Evolutionary conservation across 1,284 basidiomycete species (phyloP), one percentile per base, ranked within the genome.

Genomic region (Leccinum griseonigrum): DNA sequence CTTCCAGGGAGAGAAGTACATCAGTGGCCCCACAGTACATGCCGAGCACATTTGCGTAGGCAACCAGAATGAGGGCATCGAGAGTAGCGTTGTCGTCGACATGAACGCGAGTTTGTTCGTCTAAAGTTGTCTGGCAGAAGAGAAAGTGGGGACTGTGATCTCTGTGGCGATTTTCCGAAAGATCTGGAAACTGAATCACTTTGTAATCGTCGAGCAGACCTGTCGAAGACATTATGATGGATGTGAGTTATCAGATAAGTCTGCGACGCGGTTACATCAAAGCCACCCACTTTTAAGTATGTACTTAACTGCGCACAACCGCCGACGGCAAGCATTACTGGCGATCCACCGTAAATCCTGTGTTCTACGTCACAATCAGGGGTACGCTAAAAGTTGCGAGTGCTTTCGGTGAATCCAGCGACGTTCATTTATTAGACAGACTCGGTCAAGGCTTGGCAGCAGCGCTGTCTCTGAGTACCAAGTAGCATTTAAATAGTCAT

Each of bases 1-100:
- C 5, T 31, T 58, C 62, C 48, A 78, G 56, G n/a, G 74, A 77
- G 34, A 82, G 58, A 3, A 82, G 69, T 5, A 82, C 64, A 64
- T 82, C 79, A 2, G 71, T 68, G 31, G 66, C 68, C 38, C 72
- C 75, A 60, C 76, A 78, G 64, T 81, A 81, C 46, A 72, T 67
- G 36, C 78, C 80, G 9, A 82, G 67, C 29, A 79, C 66, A 13
- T 76, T 72, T 4, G 73, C 74, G 48, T 79, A 67, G 5, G 76
- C 74, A 8, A 75, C 67, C 18, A 80, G 62, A 40, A 72, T 54
- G 34, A 68, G 14, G n/a, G 70, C 57, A 28, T 69, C 62, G 13
- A 60, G 57, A 29, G 56, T 50, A 36, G 38, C n/a, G 36, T 56
- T 54, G 50, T 60, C 54, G 46, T 46, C 48, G 7, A 50, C 55